Evolutionary conservation across 208 protist genomes (phyloP).

Genomic region (Leishmania major): DNA sequence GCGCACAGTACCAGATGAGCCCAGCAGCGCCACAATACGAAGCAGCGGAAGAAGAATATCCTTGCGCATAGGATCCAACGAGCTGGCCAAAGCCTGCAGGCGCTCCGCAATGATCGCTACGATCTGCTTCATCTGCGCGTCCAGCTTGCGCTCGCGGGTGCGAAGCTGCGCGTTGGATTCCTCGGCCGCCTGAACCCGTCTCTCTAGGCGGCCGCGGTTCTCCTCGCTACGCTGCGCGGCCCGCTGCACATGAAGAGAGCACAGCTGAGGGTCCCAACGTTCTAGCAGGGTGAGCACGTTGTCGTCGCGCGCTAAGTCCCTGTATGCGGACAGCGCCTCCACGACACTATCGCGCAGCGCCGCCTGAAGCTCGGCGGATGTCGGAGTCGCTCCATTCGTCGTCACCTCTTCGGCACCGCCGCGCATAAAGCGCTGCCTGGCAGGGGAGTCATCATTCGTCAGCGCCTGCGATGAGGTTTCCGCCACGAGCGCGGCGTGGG

Average conservation of each 20-base stretch:
- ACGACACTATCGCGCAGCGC: constrained; percentile 16
- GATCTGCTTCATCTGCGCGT: constrained; percentile 30
- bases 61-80: constrained; percentile 58
- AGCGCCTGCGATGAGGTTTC: neutral
- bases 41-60: constrained; percentile 70
- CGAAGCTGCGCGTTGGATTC: constrained; percentile 19
- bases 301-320: constrained; percentile 6
- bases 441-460: neutral
- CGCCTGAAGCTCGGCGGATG: neutral
- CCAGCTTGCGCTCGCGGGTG: constrained; percentile 26
- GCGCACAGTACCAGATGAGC: constrained; percentile 31
- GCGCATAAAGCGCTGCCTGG: neutral
- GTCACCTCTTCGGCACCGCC: neutral
- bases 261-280: constrained; percentile 15
- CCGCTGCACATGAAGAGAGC: neutral
- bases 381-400: no score
- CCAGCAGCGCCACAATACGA: constrained; percentile 37
- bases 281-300: constrained; percentile 21
- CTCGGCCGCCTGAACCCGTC: constrained; percentile 3
- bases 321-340: constrained; percentile 25
- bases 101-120: constrained; percentile 46
- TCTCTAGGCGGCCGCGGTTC: constrained; percentile 1
- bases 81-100: constrained; percentile 45
- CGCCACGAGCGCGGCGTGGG: constrained; percentile 1
- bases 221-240: neutral